These are phyloP conservation scores for Micromonas commoda DNA, from an alignment of 139 green algal species.

Conservation along the genomic window DNA sequence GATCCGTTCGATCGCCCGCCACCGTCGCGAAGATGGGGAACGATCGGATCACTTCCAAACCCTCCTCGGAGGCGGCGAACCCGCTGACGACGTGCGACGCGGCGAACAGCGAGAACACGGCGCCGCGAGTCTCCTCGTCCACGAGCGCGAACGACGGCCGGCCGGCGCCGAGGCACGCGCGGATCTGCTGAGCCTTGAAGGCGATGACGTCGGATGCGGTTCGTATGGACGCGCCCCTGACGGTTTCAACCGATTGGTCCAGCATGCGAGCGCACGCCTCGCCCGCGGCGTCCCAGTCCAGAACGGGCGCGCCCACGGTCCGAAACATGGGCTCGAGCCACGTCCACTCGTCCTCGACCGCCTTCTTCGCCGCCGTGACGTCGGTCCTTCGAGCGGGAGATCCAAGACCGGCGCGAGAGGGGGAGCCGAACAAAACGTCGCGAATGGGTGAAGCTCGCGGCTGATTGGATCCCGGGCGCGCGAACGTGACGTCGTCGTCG, in stretches of 20 bases:
- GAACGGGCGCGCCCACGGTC: background rate
- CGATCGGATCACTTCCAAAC: slow-evolving; percentile 9
- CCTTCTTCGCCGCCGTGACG: background rate
- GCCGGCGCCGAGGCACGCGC: background rate
- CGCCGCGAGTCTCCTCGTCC: background rate
- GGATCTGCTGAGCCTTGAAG: background rate
- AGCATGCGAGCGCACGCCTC: background rate
- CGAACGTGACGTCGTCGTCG: slow-evolving; percentile 18
- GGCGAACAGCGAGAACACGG: slow-evolving; percentile 31
- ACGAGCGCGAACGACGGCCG: background rate
- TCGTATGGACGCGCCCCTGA: background rate
- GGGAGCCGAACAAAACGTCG: too few species aligned
- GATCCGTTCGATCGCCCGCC: background rate
- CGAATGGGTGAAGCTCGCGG: too few species aligned
- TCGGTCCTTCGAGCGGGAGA: too few species aligned
- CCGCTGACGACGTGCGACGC: background rate
- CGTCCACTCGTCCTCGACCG: slow-evolving; percentile 7
- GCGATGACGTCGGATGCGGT: background rate
- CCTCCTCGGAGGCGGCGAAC: slow-evolving; percentile 13
- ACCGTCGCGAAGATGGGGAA: slow-evolving; percentile 32
- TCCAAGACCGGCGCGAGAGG: too few species aligned
- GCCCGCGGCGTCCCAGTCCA: background rate
- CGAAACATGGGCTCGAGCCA: slow-evolving; percentile 27
- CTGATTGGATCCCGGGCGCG: too few species aligned
- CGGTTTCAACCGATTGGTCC: background rate